Percentiles rank a stretch among this genome's conserved stretches.
phyloP scores from a whole-genome alignment of 371 early-diverging fungal genomes.

The Rhizopus arrhizus region DNA sequence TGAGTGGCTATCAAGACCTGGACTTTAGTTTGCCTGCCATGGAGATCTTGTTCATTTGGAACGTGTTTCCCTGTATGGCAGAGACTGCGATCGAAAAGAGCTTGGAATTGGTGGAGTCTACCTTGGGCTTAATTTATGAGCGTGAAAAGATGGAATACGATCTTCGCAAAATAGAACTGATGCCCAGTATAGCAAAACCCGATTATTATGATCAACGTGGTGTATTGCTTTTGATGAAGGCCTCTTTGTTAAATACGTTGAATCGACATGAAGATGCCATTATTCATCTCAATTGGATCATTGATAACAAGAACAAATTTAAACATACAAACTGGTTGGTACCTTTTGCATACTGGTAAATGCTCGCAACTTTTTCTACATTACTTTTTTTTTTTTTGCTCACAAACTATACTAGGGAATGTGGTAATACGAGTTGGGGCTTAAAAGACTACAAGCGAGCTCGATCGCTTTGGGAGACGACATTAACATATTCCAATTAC shows the following conservation, averaged over 20 bases:
- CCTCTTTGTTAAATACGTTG: constrained; percentile 40
- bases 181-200: constrained; percentile 42
- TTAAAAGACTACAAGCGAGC: constrained; percentile 51
- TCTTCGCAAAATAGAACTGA: constrained; percentile 45
- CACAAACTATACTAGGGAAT: constrained; percentile 41
- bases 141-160: constrained; percentile 55
- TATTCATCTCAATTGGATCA: constrained; percentile 60
- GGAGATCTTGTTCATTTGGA: constrained; percentile 64
- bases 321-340: constrained; percentile 58
- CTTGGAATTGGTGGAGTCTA: constrained; percentile 43
- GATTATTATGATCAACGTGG: constrained; percentile 55
- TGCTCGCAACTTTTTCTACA: neutral
- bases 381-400: neutral
- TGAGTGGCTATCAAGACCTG: constrained; percentile 60
- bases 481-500: constrained; percentile 48
- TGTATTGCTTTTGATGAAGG: constrained; percentile 43
- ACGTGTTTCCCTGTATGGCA: constrained; percentile 60
- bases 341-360: constrained; percentile 65
- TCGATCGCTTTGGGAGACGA: constrained; percentile 55
- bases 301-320: constrained; percentile 56
- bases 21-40: constrained; percentile 56
- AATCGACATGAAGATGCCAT: constrained; percentile 41
- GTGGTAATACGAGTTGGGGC: constrained; percentile 60
- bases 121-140: constrained; percentile 45
- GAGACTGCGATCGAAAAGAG: constrained; percentile 36